Conservation (phyloP, 2,329 filamentous ascomycete species). For the Pseudogymnoascus sp. region DNA sequence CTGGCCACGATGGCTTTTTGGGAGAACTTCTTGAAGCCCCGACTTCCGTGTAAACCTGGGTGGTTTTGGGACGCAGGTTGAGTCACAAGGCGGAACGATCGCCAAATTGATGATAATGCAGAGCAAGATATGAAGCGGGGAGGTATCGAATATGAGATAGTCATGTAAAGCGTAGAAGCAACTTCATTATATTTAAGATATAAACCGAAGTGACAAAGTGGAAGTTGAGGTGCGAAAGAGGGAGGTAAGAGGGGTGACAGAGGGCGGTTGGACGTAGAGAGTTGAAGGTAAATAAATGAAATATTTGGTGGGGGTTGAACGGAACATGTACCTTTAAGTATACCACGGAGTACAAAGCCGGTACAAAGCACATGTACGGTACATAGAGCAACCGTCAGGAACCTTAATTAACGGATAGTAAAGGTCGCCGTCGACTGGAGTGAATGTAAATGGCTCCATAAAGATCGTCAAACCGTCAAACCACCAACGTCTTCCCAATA, state of each 20-base stretch:
- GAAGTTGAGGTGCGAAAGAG: background rate
- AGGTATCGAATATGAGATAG: background rate
- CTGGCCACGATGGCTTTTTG: background rate
- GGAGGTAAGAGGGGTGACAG: background rate
- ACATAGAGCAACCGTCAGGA: background rate
- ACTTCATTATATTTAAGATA: background rate
- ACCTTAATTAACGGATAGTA: conserved; percentile 5
- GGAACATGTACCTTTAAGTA: background rate
- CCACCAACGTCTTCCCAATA: background rate
- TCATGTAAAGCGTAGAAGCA: background rate
- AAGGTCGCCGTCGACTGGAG: background rate
- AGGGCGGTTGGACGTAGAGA: background rate
- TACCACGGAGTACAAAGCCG: background rate
- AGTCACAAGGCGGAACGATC: background rate
- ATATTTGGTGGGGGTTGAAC: conserved; percentile 2
- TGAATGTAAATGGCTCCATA: conserved; percentile 4
- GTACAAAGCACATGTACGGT: background rate
- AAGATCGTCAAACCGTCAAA: background rate
- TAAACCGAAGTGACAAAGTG: background rate
- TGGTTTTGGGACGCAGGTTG: background rate
- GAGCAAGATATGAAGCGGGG: background rate
- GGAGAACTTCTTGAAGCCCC: background rate
- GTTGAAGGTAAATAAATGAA: conserved; percentile 4
- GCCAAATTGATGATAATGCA: background rate
- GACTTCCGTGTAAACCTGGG: background rate